A percentile compares a stretch with the other conserved stretches of the same genome.
phyloP scores from a whole-genome alignment of 805 yeast genomes.

The Debaryomyces castellii region DNA sequence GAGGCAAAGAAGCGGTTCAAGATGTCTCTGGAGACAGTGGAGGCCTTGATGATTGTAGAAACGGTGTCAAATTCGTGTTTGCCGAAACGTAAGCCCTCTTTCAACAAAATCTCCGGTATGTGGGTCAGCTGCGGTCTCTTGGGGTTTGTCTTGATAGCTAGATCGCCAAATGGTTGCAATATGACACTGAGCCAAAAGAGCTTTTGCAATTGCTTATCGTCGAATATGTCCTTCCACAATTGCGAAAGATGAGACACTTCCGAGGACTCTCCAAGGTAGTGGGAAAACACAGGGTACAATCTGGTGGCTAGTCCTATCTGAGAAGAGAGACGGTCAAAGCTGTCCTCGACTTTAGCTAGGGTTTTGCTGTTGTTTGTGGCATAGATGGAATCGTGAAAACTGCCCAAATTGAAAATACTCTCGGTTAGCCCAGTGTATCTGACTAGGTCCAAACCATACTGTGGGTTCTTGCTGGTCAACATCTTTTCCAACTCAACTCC shows the following conservation, averaged over 20 bases:
- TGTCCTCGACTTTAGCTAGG: slow-evolving; percentile 13
- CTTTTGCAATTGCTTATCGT: slow-evolving; percentile 12
- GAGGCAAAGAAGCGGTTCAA: slow-evolving; percentile 16
- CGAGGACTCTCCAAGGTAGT: not conserved
- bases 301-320: slow-evolving; percentile 16
- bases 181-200: slow-evolving; percentile 50
- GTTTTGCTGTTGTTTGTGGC: slow-evolving; percentile 15
- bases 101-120: slow-evolving; percentile 52
- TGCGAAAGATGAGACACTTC: not conserved
- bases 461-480: slow-evolving; percentile 60
- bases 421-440: slow-evolving; percentile 54
- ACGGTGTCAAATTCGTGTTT: slow-evolving; percentile 53
- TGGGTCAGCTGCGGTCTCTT: slow-evolving; percentile 30
- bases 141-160: slow-evolving; percentile 35
- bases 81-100: slow-evolving; percentile 71
- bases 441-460: slow-evolving; percentile 61
- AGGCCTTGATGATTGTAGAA: slow-evolving; percentile 37
- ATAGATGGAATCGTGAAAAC: slow-evolving; percentile 14
- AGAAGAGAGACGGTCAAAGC: not conserved
- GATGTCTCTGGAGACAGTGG: slow-evolving; percentile 20
- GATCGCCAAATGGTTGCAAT: slow-evolving; percentile 48
- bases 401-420: slow-evolving; percentile 51
- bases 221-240: not conserved
- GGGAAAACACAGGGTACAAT: slow-evolving; percentile 18
- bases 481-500: slow-evolving; percentile 84